Evolutionary conservation across 1,284 basidiomycete species (phyloP), one percentile per base, ranked within the genome.

Genomic region (Sparassis latifolia): DNA sequence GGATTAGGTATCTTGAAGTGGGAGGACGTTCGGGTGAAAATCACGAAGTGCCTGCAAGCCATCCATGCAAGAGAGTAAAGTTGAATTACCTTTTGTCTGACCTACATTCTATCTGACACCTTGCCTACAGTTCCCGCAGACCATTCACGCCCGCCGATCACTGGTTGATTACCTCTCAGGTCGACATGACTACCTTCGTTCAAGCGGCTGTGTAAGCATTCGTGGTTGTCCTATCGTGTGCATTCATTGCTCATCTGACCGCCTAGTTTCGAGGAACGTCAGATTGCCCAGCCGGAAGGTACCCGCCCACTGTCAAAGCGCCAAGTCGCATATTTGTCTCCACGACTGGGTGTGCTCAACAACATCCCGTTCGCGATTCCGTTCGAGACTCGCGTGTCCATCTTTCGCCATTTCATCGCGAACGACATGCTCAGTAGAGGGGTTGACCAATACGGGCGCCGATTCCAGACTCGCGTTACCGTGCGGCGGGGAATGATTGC

Each of bases 311-410:
- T 79, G 45, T 78, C 79, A 28, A 88, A 88, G 58, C 84, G 87
- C 5, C 82, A 91, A 56, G 67, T 90, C 42, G 83, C 89, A 0
- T 78, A 84, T 51, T 62, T 87, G 44, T 89, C 89, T 4, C 96
- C 95, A 0, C 84, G 93, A 3, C 78, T 98, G 1, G 91, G 92
- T 3, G 79, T 98, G 31, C 79, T 99, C 47, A 93, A 97, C 72
- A 95, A 97, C 66, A 90, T 98, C 48, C 97, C 96, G 0, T 98
- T 99, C 71, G 84, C 93, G 10, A 90, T 99, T 52, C 96, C 95
- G 0, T 99, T 99, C 68, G 86, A 90, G 52, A 82, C 86, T 0
- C 84, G 96, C 27, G 89, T 98, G 5, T 78, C 85, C 42, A 93
- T 98, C 44, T 97, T 98, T 69, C 78, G 92, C 31, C 74, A 82